Conservation (phyloP, 495 filamentous ascomycete species). For the Hamigera avellanea region DNA sequence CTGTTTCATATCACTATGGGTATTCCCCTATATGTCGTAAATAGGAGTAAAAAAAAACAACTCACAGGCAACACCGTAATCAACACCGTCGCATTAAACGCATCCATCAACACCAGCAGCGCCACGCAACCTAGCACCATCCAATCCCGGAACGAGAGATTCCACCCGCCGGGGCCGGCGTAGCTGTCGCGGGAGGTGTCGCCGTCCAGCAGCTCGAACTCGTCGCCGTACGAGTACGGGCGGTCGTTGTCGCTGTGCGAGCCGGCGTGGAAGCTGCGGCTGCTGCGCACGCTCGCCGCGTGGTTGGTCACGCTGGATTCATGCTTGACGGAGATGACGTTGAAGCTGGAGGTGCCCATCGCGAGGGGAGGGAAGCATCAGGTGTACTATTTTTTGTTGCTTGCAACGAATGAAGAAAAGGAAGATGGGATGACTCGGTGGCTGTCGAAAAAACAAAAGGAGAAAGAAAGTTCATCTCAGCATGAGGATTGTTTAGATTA, state of each 20-base stretch:
- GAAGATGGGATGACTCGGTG: too few relatives aligned
- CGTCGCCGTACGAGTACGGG: constrained; percentile 2
- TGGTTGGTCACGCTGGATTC: constrained; percentile 10
- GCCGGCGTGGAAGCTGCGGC: constrained; percentile 9
- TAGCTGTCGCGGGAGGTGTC: constrained; percentile 5
- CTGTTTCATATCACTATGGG: constrained; percentile 4
- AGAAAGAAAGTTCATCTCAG: too few relatives aligned
- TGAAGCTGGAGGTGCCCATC: neutral
- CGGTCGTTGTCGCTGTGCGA: too few relatives aligned
- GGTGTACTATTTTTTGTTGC: too few relatives aligned
- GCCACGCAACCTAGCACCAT: constrained; percentile 22
- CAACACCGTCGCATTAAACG: constrained; percentile 24
- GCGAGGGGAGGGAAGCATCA: neutral
- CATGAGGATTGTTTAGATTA: too few relatives aligned
- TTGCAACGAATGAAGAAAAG: too few relatives aligned
- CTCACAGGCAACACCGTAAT: constrained; percentile 19
- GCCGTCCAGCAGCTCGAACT: constrained; percentile 12
- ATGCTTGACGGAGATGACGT: constrained; percentile 1
- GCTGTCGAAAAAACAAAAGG: too few relatives aligned
- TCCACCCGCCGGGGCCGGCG: constrained; percentile 6
- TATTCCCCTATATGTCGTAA: neutral
- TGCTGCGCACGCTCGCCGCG: constrained; percentile 9
- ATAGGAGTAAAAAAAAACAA: neutral
- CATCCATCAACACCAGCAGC: constrained; percentile 27
- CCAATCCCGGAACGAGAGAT: constrained; percentile 18